phyloP scores from a whole-genome alignment of 2,329 filamentous ascomycete species.

The Penicillium sp. region DNA sequence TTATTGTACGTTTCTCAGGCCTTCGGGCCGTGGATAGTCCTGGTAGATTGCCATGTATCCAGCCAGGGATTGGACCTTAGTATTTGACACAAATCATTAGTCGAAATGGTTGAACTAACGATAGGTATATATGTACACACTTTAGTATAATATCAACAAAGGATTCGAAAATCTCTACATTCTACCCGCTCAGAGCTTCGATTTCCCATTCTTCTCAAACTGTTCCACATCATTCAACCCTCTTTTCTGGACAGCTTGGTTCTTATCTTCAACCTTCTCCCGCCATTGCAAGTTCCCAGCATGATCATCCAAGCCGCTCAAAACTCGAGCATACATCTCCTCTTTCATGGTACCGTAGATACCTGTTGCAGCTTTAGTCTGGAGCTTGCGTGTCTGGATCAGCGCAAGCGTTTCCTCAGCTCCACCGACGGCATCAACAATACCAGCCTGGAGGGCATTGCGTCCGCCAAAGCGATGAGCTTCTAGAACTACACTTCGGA shows the following conservation, averaged over 20 bases:
- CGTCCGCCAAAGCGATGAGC: conserved; percentile 64
- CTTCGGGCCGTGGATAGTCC: too few species aligned
- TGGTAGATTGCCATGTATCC: too few species aligned
- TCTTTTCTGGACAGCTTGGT: conserved; percentile 40
- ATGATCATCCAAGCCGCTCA: conserved; percentile 57
- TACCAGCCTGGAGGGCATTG: conserved; percentile 62
- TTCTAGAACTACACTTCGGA: conserved; percentile 69
- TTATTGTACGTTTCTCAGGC: too few species aligned
- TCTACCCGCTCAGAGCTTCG: conserved; percentile 28
- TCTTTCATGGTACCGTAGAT: conserved; percentile 70
- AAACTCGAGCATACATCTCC: conserved; percentile 70
- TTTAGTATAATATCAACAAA: not conserved
- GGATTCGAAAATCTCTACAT: not conserved
- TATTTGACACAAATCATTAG: too few species aligned
- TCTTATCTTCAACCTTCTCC: conserved; percentile 51
- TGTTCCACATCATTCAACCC: conserved; percentile 50
- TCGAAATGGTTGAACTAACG: not conserved
- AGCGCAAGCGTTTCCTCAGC: conserved; percentile 62
- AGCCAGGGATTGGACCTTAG: too few species aligned
- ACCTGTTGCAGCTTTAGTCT: conserved; percentile 61
- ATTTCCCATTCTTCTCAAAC: conserved; percentile 46
- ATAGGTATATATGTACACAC: not conserved
- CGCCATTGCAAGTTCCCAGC: conserved; percentile 46
- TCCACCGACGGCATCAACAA: conserved; percentile 68
- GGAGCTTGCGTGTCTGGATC: conserved; percentile 58